These are phyloP conservation scores for Ilyonectria mors-panacis DNA, from an alignment of 2,329 filamentous ascomycete species.

Conservation along the genomic window DNA sequence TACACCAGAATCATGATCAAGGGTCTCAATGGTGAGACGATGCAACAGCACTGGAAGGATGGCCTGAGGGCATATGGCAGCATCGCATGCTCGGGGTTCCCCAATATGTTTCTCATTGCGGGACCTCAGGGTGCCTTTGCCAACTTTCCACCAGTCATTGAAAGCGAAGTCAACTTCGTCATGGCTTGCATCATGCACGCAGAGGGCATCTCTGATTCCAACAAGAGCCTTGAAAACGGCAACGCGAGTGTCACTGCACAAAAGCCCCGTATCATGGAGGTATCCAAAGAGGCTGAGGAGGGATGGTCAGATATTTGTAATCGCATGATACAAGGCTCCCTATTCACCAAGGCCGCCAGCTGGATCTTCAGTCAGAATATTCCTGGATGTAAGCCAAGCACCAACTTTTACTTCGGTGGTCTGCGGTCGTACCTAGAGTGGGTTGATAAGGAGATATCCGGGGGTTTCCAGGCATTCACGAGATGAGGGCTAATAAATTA, in stretches of 20 bases:
- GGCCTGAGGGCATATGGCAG: constrained; percentile 4
- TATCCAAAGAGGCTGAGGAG: not conserved
- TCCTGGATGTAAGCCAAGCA: constrained; percentile 20
- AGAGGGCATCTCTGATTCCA: not conserved
- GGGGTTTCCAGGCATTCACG: constrained; percentile 15
- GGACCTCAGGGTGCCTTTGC: constrained; percentile 30
- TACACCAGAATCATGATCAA: constrained; percentile 3
- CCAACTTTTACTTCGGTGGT: constrained; percentile 29
- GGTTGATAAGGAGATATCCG: constrained; percentile 14
- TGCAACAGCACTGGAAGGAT: constrained; percentile 11
- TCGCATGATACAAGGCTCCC: constrained; percentile 10
- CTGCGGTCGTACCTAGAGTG: constrained; percentile 21
- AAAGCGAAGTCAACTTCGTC: constrained; percentile 30
- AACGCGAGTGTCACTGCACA: too few species aligned
- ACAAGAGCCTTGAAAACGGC: not conserved
- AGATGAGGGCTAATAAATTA: too few species aligned
- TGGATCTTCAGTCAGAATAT: constrained; percentile 30
- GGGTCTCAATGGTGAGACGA: not conserved
- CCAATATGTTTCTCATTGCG: constrained; percentile 23
- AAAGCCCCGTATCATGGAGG: constrained; percentile 1
- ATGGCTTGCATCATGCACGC: constrained; percentile 4
- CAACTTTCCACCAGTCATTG: constrained; percentile 23
- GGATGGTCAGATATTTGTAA: constrained; percentile 12
- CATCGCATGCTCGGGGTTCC: constrained; percentile 19
- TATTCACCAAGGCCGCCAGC: constrained; percentile 28